Base-by-base conservation (phyloP, 345 rosid genomes). In the Eucalyptus polyanthemos region DNA sequence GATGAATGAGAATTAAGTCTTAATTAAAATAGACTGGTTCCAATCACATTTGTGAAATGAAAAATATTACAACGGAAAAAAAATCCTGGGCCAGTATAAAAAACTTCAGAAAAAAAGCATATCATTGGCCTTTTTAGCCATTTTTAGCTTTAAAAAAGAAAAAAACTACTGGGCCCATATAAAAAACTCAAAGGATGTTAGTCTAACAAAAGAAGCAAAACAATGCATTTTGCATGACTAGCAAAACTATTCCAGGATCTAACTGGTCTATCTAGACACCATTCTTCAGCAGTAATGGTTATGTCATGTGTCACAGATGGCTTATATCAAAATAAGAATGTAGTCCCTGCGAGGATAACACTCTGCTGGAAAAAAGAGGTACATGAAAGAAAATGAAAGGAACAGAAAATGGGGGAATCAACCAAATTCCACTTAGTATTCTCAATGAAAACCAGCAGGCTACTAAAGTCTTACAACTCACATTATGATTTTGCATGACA, bases 381-480 rank as follows among this genome's bases (percentile, higher is more conserved):
- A n/a, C 80, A 29, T 67, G 14, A 17, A 4, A 67, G 37, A 67
- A 31, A 67, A 15, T 12, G 15, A 67, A 67, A 8, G 40, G 76
- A 67, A 67, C 22, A 67, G 1, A 1, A 31, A 67, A 31, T 4
- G 6, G 6, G 12, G 21, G 51, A 14, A 50, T 3, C 3, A 83
- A 44, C 4, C 8, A 83, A 81, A n/a, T 45, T 86, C 8, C 60
- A 86, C 51, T 16, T 29, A 13, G 58, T 14, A 83, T 50, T 44
- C 50, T 83, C 31, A 47, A 24, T 17, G 16, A 44, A 50, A 86
- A n/a, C 58, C 34, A 50, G 17, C 22, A 31, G 42, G 80, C 22
- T 37, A 44, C 24, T 49, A 9, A 50, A 62, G 34, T 27, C 85
- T 27, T 47, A 51, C 50, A 80, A 93, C 97, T 94, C 44, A 42